Base-by-base conservation (phyloP, 768 basidiomycete genomes). In the Serendipita indica region DNA sequence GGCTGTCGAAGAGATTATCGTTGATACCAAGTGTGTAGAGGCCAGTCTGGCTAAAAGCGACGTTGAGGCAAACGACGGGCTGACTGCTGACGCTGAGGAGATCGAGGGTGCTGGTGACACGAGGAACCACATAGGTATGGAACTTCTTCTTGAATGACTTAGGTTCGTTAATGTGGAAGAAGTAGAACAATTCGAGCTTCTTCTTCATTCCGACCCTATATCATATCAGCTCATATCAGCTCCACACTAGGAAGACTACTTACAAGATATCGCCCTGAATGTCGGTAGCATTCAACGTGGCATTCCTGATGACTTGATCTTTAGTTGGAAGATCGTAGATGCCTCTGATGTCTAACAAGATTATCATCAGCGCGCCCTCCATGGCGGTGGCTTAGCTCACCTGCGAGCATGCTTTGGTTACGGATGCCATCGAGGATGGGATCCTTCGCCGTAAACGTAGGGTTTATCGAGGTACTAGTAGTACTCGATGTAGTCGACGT, bases 161-260 rank as follows among this genome's bases (percentile, higher is more conserved):
- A 13, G 63, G 58, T 39, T 64, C 61, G 57, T 62, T 63, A 61
- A 67, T 67, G 22, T 61, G 57, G 64, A 67, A 67, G 54, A 67
- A 67, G 28, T 59, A 52, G 59, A 65, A 63, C 6, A 49, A 34
- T 37, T 67, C 64, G 7, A 33, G 22, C 60, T 59, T 52, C 49
- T 67, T 66, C 62, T 62, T 65, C 65, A 67, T 66, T 16, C 66
- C 66, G 30, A 65, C 35, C 2, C 66, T 67, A 35, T 2, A 34
- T 14, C 12, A 5, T 14, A 33, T 27, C 25, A 43, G 56, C 20
- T 18, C 54, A n/a, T 22, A 1, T 10, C 20, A n/a, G 27, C 16
- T 56, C 30, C 14, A 10, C 32, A 12, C 32, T 27, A 3, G 33
- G n/a, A 39, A 58, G 18, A 18, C 37, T 12, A 46, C 61, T 32